Evolutionary conservation across 768 basidiomycete species (phyloP), one percentile per base, ranked within the genome.

Genomic region (Coprinopsis strossmayeri): DNA sequence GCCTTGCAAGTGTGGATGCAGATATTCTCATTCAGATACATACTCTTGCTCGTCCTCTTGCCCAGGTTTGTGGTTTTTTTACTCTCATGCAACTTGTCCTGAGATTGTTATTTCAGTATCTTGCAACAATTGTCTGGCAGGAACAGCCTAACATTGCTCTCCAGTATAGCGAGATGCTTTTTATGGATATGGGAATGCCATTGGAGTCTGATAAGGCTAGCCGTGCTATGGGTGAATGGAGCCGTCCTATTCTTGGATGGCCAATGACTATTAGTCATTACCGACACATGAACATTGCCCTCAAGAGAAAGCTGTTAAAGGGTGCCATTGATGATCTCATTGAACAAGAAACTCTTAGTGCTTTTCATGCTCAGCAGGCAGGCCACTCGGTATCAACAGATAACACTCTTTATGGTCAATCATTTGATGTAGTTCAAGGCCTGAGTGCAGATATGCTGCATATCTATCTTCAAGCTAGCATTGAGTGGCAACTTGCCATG

Each of bases 361-460:
- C 3, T 5, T 3, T 49, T 2, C 48, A 49, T n/a, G 38, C 48
- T 4, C 34, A 25, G 11, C 48, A 49, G 28, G 41, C 39, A n/a
- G 48, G 48, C 1, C 48, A 49, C n/a, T 32, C 39, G 1, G n/a
- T 34, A 17, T 5, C 39, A 4, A 49, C 48, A 20, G 48, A 49
- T n/a, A 9, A 26, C 4, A 4, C 30, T 17, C 17, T 46, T 18
- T 46, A 46, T 25, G 45, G 45, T 12, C 17, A 34, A 10, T 28
- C 28, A 2, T n/a, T 21, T 13, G 45, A 46, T 4, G 25, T 10
- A 10, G 2, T 34, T 11, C 30, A 3, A 9, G 45, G 45, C 10
- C 2, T 35, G 3, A 20, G 17, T 7, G 30, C 17, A 20, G 45
- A 46, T 34, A 34, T 34, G n/a, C 23, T 46, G 3, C 4, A 9